These are phyloP conservation scores for Termitomyces bulborhizus DNA, from an alignment of 768 basidiomycete species.

Conservation along the genomic window DNA sequence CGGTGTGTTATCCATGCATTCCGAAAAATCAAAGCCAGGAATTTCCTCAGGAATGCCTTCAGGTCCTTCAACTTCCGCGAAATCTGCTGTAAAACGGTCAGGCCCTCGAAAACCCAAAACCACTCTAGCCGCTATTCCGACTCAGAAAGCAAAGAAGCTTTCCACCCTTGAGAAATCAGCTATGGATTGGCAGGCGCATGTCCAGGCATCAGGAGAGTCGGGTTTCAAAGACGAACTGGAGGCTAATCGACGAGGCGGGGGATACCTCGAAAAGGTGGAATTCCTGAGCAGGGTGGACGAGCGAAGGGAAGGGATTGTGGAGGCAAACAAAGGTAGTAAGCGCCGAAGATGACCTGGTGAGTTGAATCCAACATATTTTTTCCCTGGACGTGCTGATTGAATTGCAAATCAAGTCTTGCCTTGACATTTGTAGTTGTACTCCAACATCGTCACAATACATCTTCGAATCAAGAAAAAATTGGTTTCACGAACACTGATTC, in stretches of 20 bases:
- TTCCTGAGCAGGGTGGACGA: slow-evolving; percentile 74
- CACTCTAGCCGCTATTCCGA: slow-evolving; percentile 47
- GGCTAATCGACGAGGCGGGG: slow-evolving; percentile 65
- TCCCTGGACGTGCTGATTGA: no score
- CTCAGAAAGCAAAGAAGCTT: slow-evolving; percentile 65
- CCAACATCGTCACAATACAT: background rate
- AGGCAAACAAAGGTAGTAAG: slow-evolving; percentile 50
- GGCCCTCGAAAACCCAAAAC: slow-evolving; percentile 66
- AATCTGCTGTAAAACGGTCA: slow-evolving; percentile 35
- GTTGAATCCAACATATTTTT: background rate
- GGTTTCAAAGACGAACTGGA: slow-evolving; percentile 67
- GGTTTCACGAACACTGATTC: background rate
- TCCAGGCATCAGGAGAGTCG: slow-evolving; percentile 32
- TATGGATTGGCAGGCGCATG: slow-evolving; percentile 78
- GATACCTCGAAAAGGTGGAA: slow-evolving; percentile 82
- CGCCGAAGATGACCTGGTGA: slow-evolving; percentile 29
- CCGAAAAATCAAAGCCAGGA: background rate
- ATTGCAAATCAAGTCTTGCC: background rate
- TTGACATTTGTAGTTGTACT: background rate
- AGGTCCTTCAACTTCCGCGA: slow-evolving; percentile 14
- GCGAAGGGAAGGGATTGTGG: slow-evolving; percentile 59
- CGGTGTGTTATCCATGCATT: slow-evolving; percentile 2
- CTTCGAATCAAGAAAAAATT: background rate
- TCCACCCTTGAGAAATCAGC: slow-evolving; percentile 82
- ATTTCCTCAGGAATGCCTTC: background rate